Conservation (phyloP, 2,329 filamentous ascomycete species). For the Mycosphaerella sp. region DNA sequence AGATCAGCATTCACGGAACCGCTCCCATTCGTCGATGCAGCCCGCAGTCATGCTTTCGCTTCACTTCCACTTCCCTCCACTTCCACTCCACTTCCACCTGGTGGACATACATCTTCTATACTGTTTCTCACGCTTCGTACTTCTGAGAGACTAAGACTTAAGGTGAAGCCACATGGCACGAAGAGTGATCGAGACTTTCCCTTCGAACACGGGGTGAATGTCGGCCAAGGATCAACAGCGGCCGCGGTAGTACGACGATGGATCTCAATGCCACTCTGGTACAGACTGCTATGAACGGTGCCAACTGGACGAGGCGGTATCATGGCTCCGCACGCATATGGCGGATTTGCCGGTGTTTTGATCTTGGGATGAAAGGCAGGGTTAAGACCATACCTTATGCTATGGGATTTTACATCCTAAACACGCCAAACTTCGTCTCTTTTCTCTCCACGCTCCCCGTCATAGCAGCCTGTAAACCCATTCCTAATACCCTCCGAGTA, state of each 20-base stretch:
- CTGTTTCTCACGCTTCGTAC: no score
- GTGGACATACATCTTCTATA: no score
- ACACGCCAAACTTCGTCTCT: constrained; percentile 37
- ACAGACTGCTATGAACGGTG: constrained; percentile 38
- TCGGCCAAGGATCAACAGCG: constrained; percentile 45
- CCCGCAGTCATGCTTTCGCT: no score
- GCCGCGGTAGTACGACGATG: constrained; percentile 43
- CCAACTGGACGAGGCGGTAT: constrained; percentile 46
- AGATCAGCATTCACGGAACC: no score
- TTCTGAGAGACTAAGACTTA: constrained; percentile 15
- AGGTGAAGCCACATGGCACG: constrained; percentile 8
- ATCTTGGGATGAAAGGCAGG: not conserved
- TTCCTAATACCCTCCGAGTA: constrained; percentile 44
- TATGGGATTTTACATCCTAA: constrained; percentile 33
- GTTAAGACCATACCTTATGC: no score
- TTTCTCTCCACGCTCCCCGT: constrained; percentile 32
- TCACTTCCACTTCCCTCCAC: no score
- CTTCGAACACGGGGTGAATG: constrained; percentile 46
- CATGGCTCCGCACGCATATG: constrained; percentile 42
- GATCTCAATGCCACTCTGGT: constrained; percentile 41
- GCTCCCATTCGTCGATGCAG: no score
- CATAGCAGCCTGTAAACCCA: constrained; percentile 43
- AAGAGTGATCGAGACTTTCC: constrained; percentile 28
- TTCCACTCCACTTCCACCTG: no score
- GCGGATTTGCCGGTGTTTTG: constrained; percentile 34